Base-by-base conservation (phyloP, 768 basidiomycete genomes). In the Baorangia bicolor region DNA sequence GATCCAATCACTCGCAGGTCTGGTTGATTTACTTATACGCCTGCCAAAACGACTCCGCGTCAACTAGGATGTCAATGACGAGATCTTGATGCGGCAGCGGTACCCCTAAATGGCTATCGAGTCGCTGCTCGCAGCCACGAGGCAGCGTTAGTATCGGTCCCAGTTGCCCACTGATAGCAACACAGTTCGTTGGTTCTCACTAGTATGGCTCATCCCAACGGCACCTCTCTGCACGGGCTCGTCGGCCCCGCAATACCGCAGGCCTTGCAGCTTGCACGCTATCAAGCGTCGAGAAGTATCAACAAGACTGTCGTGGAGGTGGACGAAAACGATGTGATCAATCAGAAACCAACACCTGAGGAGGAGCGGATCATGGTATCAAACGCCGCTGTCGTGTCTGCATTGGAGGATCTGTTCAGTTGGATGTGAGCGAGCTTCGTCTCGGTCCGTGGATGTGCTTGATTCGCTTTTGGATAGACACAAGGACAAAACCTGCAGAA, bases 341-440 rank as follows among this genome's bases (percentile, higher is more conserved):
- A n/a, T 40, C 58, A 58, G 30, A 63, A 55, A 34, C 54, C 53
- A 30, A 53, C 53, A 3, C 44, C 18, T 23, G 60, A 66, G 28
- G 64, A 63, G 16, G 53, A 65, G 25, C 54, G 56, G 2, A 37
- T 63, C 20, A 48, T 60, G 34, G 14, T 16, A 21, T 52, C 51
- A 2, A 62, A 57, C 18, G 48, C 28, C 14, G 34, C 21, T 12
- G 56, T 63, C 16, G 60, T 62, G 9, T 56, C 53, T 23, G 38
- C 49, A 5, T 34, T 65, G 33, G 64, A 65, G 20, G 51, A 65
- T 39, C 21, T 65, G 16, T 62, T 59, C n/a, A 62, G 57, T 10
- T 62, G 44, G 57, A 58, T 47, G 62, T 59, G 21, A 47, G 47
- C 11, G 16, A 28, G 14, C 13, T 41, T 16, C 34, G n/a, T 35